These are phyloP conservation scores for Leishmania turanica DNA, from an alignment of 208 protist species.

Conservation along the genomic window DNA sequence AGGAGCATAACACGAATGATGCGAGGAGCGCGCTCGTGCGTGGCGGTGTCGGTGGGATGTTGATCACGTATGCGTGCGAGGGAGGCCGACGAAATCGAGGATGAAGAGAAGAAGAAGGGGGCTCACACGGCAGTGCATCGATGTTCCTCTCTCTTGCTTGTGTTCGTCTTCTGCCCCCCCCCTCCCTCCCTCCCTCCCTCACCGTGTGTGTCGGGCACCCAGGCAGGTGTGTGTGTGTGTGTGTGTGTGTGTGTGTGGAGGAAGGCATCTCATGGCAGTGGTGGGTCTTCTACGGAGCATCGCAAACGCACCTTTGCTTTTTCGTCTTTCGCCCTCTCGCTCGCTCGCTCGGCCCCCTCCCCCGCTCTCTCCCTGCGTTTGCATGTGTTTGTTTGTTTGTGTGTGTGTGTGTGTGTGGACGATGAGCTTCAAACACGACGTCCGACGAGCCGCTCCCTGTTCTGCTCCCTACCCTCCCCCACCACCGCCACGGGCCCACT, in stretches of 20 bases:
- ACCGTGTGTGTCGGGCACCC: too few species aligned
- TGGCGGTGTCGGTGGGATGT: neutral
- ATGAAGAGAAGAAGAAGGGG: neutral
- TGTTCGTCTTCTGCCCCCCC: neutral
- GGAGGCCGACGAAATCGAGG: neutral
- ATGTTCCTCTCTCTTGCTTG: neutral
- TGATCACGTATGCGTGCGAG: neutral
- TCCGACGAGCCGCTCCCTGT: neutral
- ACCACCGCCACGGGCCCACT: neutral
- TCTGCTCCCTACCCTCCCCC: slow-evolving; percentile 12
- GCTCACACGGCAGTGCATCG: neutral
- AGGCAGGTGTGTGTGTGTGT: too few species aligned
- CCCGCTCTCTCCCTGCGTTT: too few species aligned
- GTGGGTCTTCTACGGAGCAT: too few species aligned
- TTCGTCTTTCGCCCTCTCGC: too few species aligned
- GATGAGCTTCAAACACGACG: slow-evolving; percentile 5
- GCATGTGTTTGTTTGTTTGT: too few species aligned
- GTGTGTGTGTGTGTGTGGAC: neutral
- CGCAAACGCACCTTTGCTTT: too few species aligned
- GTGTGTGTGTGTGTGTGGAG: too few species aligned
- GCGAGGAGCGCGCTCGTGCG: neutral
- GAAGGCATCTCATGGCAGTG: too few species aligned
- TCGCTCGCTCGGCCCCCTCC: too few species aligned
- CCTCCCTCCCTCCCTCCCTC: neutral
- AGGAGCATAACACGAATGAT: neutral